Conservation (phyloP, 495 filamentous ascomycete species). For the Penicillium coffeae region DNA sequence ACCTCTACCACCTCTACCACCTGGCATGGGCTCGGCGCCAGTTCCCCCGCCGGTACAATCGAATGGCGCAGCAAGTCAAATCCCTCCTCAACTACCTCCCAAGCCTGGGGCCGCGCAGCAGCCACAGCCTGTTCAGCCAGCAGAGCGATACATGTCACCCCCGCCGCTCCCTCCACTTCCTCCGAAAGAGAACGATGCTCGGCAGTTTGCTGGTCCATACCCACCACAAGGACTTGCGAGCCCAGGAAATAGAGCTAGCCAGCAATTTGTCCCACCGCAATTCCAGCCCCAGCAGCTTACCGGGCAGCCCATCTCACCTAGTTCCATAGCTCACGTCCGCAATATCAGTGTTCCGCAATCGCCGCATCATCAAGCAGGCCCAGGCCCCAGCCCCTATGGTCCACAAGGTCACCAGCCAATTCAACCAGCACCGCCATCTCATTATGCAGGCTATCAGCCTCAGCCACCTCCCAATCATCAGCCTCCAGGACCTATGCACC, state of each 20-base stretch:
- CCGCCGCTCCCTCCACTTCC: constrained; percentile 39
- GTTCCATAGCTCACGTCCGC: constrained; percentile 14
- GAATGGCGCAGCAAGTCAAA: constrained; percentile 10
- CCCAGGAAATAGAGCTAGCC: constrained; percentile 12
- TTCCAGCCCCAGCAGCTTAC: constrained; percentile 7
- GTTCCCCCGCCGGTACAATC: constrained; percentile 13
- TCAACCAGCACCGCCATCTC: constrained; percentile 8
- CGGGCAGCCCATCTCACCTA: constrained; percentile 13
- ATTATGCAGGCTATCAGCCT: constrained; percentile 19
- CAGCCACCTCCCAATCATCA: constrained; percentile 16
- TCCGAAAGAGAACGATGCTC: constrained; percentile 32
- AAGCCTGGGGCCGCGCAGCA: constrained; percentile 24
- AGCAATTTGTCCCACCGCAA: constrained; percentile 12
- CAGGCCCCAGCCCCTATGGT: too few species aligned
- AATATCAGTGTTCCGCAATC: constrained; percentile 1
- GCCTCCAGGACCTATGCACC: constrained; percentile 12
- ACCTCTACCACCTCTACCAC: constrained; percentile 67
- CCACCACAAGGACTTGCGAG: constrained; percentile 3
- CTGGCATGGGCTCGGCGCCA: constrained; percentile 47
- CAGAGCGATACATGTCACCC: constrained; percentile 30
- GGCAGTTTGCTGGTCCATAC: constrained; percentile 11
- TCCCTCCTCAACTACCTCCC: constrained; percentile 39
- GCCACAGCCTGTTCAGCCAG: constrained; percentile 8
- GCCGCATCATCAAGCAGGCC: neutral
- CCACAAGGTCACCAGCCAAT: constrained; percentile 7